Evolutionary conservation across 2,329 filamentous ascomycete species (phyloP).

Genomic region (Colletotrichum sp.): DNA sequence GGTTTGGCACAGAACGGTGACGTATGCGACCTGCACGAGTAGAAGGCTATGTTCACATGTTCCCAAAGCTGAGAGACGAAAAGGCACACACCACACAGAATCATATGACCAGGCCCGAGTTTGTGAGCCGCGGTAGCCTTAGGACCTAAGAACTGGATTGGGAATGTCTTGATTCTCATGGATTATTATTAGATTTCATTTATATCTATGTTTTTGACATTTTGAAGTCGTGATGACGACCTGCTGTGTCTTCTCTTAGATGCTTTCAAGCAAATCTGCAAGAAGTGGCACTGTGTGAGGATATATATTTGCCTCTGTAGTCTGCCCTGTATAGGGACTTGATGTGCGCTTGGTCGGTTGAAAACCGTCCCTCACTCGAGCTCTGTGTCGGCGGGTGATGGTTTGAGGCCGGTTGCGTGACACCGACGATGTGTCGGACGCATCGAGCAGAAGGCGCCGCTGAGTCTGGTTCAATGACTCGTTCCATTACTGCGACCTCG

Average conservation of each 20-base stretch:
- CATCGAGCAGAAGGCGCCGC: not conserved
- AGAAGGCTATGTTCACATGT: not conserved
- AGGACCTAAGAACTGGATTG: not conserved
- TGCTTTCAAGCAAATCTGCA: not conserved
- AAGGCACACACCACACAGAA: not conserved
- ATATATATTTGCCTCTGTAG: not conserved
- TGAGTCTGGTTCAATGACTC: not conserved
- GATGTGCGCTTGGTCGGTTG: not conserved
- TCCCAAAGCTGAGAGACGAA: not conserved
- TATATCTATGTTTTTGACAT: not conserved
- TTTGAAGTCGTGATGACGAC: not conserved
- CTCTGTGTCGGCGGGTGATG: not conserved
- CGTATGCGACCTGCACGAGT: not conserved
- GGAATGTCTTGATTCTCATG: not conserved
- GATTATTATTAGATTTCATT: not conserved
- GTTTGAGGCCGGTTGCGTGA: not conserved
- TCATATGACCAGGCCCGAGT: not conserved
- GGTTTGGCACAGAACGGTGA: not conserved
- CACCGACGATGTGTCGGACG: not conserved
- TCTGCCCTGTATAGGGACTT: not conserved
- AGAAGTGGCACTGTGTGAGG: not conserved
- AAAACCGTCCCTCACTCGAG: not conserved
- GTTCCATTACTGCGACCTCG: not conserved
- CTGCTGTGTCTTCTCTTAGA: not conserved
- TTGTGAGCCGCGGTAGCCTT: not conserved